Percentiles rank a stretch among this genome's conserved stretches.
Evolutionary conservation across 176 grass and related monocot species (phyloP).

Genomic region (Oryza officinalis): DNA sequence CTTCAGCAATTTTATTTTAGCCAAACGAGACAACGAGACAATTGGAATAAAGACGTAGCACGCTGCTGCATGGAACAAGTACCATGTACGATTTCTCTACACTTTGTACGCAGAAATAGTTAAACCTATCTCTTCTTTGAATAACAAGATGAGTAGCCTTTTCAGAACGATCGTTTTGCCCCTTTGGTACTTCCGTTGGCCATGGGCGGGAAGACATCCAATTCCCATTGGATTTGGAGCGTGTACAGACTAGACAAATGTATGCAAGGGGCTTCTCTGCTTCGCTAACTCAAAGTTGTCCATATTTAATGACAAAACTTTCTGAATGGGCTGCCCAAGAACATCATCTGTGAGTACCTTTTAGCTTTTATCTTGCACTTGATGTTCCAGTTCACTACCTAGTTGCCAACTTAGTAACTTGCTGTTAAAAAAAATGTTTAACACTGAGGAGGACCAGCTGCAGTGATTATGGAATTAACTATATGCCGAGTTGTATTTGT

Average conservation of each 20-base stretch:
- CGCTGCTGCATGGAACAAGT: constrained; percentile 38
- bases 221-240: constrained; percentile 36
- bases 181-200: constrained; percentile 34
- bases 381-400: constrained; percentile 23
- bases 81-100: constrained; percentile 28
- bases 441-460: not conserved
- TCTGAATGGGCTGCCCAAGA: constrained; percentile 8
- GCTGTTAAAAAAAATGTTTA: not conserved
- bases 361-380: not conserved
- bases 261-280: constrained; percentile 25
- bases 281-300: constrained; percentile 31
- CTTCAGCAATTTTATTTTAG: constrained; percentile 6
- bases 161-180: not conserved
- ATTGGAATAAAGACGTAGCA: constrained; percentile 13
- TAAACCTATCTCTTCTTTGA: constrained; percentile 38
- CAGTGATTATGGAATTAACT: not conserved
- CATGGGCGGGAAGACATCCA: constrained; percentile 20
- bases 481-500: constrained; percentile 23
- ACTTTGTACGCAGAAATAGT: constrained; percentile 27
- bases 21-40: not conserved
- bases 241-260: constrained; percentile 25
- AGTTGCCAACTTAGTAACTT: not conserved
- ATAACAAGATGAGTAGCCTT: constrained; percentile 26
- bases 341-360: not conserved
- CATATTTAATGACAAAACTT: constrained; percentile 31